These are phyloP conservation scores for Toxicodendron radicans DNA, from an alignment of 345 rosid species.

Conservation along the genomic window DNA sequence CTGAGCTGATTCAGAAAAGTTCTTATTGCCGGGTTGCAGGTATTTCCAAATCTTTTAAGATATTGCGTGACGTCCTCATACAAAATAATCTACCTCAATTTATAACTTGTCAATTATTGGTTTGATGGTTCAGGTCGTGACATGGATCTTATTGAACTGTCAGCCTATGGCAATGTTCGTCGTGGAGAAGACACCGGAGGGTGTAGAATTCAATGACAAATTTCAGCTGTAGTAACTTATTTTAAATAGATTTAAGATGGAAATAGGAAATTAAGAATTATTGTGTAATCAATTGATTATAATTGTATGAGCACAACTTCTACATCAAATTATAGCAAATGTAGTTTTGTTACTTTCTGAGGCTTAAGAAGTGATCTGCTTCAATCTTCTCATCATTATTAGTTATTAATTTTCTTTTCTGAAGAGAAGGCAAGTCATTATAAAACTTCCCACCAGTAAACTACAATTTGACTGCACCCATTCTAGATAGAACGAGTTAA, in stretches of 20 bases:
- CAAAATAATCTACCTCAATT: constrained; percentile 7
- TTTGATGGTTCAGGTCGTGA: constrained; percentile 59
- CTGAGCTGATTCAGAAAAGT: constrained; percentile 84
- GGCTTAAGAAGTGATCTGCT: too few species aligned
- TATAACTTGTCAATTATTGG: constrained; percentile 20
- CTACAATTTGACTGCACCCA: too few species aligned
- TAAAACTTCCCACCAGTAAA: too few species aligned
- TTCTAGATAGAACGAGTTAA: too few species aligned
- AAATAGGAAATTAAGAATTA: background rate
- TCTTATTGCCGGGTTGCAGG: constrained; percentile 92
- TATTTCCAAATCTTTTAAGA: constrained; percentile 23
- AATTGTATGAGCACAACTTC: background rate
- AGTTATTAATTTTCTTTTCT: too few species aligned
- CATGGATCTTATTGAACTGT: constrained; percentile 86
- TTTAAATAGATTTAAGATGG: background rate
- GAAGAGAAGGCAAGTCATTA: too few species aligned
- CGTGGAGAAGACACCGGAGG: constrained; percentile 63
- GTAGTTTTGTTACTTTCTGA: background rate
- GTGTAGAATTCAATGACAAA: constrained; percentile 75
- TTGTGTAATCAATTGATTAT: background rate
- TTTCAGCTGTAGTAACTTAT: background rate
- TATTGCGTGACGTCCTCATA: background rate
- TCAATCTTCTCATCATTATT: too few species aligned
- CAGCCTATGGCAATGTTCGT: constrained; percentile 84
- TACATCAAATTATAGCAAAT: background rate